Conservation (phyloP, 352 stramenopile genomes). For the Bremia lactucae region DNA sequence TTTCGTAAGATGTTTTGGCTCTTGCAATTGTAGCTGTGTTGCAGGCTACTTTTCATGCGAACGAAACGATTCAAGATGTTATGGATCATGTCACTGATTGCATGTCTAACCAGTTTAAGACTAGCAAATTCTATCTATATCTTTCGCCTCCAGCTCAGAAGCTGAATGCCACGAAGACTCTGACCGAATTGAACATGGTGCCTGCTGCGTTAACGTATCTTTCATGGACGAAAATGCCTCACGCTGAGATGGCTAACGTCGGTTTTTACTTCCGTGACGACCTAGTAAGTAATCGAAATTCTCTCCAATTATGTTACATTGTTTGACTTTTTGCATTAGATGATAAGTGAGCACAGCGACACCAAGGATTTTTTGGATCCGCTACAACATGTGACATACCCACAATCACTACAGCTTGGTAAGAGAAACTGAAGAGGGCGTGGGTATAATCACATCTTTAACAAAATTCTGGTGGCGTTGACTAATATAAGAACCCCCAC, state of each 20-base stretch:
- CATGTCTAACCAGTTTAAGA: slow-evolving; percentile 18
- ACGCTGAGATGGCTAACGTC: slow-evolving; percentile 6
- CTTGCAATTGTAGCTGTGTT: slow-evolving; percentile 40
- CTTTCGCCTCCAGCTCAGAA: slow-evolving; percentile 67
- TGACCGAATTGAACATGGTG: slow-evolving; percentile 61
- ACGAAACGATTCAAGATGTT: slow-evolving; percentile 66
- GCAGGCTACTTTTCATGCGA: slow-evolving; percentile 77
- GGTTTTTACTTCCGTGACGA: slow-evolving; percentile 55
- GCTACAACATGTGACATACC: slow-evolving; percentile 25
- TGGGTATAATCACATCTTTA: neutral
- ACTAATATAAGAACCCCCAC: slow-evolving; percentile 16
- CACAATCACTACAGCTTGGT: slow-evolving; percentile 39
- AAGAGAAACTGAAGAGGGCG: slow-evolving; percentile 2
- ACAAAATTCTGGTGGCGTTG: slow-evolving; percentile 1
- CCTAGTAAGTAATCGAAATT: slow-evolving; percentile 27
- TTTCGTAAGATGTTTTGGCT: too few species aligned
- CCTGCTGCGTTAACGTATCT: slow-evolving; percentile 70
- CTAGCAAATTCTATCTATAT: slow-evolving; percentile 60
- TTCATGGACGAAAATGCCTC: slow-evolving; percentile 41
- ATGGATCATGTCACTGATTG: slow-evolving; percentile 50
- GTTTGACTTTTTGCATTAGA: slow-evolving; percentile 11
- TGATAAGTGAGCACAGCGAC: slow-evolving; percentile 24
- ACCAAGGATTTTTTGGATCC: slow-evolving; percentile 26
- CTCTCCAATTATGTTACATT: too few species aligned
- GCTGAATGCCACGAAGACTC: slow-evolving; percentile 38